A percentile compares a stretch with the other conserved stretches of the same genome.
Evolutionary conservation across 805 yeast species (phyloP).

Genomic region (Ogataea trehaloabstinens): DNA sequence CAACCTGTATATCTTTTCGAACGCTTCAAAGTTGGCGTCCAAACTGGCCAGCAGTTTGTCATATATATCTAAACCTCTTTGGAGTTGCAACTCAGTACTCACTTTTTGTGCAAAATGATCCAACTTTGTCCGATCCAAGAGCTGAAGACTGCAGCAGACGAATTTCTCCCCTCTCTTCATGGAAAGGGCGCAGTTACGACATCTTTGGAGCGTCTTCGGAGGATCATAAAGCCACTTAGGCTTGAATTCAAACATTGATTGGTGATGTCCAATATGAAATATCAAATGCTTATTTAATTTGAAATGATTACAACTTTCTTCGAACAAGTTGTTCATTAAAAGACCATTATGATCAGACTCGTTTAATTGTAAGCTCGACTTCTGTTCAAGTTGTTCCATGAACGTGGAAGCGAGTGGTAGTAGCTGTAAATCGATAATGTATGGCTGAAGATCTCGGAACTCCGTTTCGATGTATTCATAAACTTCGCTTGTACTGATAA

Average conservation of each 20-base stretch:
- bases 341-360: constrained; percentile 22
- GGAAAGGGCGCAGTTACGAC: constrained; percentile 46
- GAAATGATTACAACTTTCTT: constrained; percentile 3
- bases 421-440: constrained; percentile 19
- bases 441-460: constrained; percentile 13
- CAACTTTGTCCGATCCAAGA: constrained; percentile 32
- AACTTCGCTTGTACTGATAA: constrained; percentile 40
- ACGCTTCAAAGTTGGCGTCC: constrained; percentile 6
- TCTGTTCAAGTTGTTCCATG: constrained; percentile 1
- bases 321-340: constrained; percentile 25
- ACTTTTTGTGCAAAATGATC: constrained; percentile 35
- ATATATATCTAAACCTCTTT: neutral
- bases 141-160: constrained; percentile 41
- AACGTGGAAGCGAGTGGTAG: constrained; percentile 5
- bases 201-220: constrained; percentile 29
- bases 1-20: constrained; percentile 25
- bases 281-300: constrained; percentile 27
- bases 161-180: constrained; percentile 29
- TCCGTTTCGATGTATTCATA: constrained; percentile 36
- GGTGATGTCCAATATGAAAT: constrained; percentile 14
- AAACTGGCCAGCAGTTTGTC: constrained; percentile 7
- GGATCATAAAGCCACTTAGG: constrained; percentile 52
- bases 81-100: constrained; percentile 7
- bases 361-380: constrained; percentile 6
- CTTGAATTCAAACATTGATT: constrained; percentile 40